A percentile compares a stretch with the other conserved stretches of the same genome.
These are phyloP conservation scores for Iberis amara DNA, from an alignment of 441 rosid genomes.

Conservation along the genomic window DNA sequence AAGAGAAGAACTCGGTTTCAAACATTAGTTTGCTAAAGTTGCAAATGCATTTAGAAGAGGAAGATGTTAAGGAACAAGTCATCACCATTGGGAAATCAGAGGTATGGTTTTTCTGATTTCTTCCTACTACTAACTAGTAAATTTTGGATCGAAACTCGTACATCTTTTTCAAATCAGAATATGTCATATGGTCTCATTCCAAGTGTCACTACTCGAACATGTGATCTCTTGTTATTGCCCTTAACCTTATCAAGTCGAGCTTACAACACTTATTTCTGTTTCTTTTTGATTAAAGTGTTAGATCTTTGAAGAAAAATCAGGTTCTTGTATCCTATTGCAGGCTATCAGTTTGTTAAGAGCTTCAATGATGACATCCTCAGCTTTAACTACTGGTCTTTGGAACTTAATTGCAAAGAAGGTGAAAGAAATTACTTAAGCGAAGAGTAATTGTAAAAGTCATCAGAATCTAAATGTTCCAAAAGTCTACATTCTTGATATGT, in stretches of 20 bases:
- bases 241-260: no score
- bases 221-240: no score
- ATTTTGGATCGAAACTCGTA: no score
- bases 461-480: no score
- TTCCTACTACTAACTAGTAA: no score
- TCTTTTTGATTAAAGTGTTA: background rate
- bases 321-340: background rate
- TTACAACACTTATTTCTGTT: no score
- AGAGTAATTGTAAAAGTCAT: background rate
- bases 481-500: no score
- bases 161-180: no score
- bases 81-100: slow-evolving; percentile 4
- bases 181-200: no score
- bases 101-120: background rate
- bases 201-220: no score
- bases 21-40: slow-evolving; percentile 13
- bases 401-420: slow-evolving; percentile 5
- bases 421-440: background rate
- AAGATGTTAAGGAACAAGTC: slow-evolving; percentile 4
- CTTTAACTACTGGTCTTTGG: slow-evolving; percentile 7
- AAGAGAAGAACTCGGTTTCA: background rate
- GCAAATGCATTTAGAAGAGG: background rate
- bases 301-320: background rate
- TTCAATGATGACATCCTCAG: slow-evolving; percentile 3
- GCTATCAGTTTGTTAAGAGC: slow-evolving; percentile 5